These are phyloP conservation scores for Zasmidium citrigriseum DNA, from an alignment of 2,329 filamentous ascomycete genomes.

Conservation along the genomic window DNA sequence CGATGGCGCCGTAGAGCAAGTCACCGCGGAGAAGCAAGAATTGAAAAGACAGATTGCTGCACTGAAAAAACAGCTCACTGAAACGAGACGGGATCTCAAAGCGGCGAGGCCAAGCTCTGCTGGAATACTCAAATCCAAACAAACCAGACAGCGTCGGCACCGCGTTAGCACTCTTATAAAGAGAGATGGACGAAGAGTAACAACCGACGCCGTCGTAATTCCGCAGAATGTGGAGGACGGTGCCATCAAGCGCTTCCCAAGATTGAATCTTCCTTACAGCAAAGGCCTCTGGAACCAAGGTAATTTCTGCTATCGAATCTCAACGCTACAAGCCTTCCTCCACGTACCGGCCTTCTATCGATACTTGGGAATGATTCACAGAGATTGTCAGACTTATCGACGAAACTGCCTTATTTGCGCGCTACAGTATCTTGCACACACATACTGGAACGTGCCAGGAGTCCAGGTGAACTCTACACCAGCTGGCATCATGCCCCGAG, in stretches of 20 bases:
- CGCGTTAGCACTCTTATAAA: too few relatives aligned
- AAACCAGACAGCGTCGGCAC: too few relatives aligned
- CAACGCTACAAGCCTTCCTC: conserved; percentile 12
- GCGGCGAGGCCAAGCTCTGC: not conserved
- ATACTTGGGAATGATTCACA: conserved; percentile 12
- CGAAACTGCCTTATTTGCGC: conserved; percentile 4
- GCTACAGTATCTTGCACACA: conserved; percentile 6
- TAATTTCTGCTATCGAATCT: conserved; percentile 14
- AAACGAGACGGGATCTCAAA: too few relatives aligned
- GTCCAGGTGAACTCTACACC: not conserved
- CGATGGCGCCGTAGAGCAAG: too few relatives aligned
- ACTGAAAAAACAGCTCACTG: too few relatives aligned
- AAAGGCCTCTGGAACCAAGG: conserved; percentile 17
- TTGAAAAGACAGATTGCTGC: too few relatives aligned
- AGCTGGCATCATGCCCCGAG: too few relatives aligned
- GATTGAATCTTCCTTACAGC: not conserved
- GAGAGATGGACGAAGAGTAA: not conserved
- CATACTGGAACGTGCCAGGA: not conserved
- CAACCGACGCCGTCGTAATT: not conserved
- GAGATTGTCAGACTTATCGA: conserved; percentile 5
- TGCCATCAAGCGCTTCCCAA: conserved; percentile 3
- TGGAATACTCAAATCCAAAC: too few relatives aligned
- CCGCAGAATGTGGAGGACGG: conserved; percentile 2
- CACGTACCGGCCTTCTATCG: conserved; percentile 14
- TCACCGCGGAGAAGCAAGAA: too few relatives aligned